Conservation (phyloP, 2,329 filamentous ascomycete species). For the Cladosporium halotolerans region DNA sequence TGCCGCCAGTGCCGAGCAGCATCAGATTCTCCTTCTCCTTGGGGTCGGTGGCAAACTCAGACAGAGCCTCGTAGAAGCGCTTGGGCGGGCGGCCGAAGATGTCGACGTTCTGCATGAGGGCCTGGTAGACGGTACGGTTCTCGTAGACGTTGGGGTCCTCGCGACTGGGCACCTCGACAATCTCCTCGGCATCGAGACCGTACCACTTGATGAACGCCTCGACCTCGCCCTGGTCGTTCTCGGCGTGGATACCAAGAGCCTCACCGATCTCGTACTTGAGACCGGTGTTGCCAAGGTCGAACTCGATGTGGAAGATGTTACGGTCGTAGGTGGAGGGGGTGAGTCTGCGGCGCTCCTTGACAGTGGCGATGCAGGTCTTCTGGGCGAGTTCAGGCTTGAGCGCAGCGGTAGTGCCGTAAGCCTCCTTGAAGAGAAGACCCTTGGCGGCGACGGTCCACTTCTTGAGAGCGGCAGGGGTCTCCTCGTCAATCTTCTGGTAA, state of each 20-base stretch:
- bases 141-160: slow-evolving; percentile 70
- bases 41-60: slow-evolving; percentile 78
- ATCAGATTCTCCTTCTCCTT: slow-evolving; percentile 75
- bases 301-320: slow-evolving; percentile 99
- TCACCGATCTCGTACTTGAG: slow-evolving; percentile 96
- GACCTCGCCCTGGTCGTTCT: slow-evolving; percentile 78
- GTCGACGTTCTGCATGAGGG: slow-evolving; percentile 85
- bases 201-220: slow-evolving; percentile 85
- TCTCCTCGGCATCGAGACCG: slow-evolving; percentile 69
- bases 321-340: slow-evolving; percentile 86
- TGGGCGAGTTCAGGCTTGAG: slow-evolving; percentile 81
- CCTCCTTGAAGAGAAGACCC: slow-evolving; percentile 88
- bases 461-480: slow-evolving; percentile 60
- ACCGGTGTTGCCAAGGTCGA: slow-evolving; percentile 84
- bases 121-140: slow-evolving; percentile 87
- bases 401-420: slow-evolving; percentile 65
- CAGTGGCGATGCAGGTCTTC: slow-evolving; percentile 79
- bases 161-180: slow-evolving; percentile 86
- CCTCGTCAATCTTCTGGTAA: slow-evolving; percentile 69
- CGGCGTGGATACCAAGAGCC: slow-evolving; percentile 89
- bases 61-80: slow-evolving; percentile 90
- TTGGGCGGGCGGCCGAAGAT: slow-evolving; percentile 96
- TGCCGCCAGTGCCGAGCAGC: slow-evolving; percentile 57
- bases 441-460: slow-evolving; percentile 82
- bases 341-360: slow-evolving; percentile 91